Percentiles rank a stretch among this genome's conserved stretches.
Conservation (phyloP, 139 green algal species). For the Coelastrella sp. region DNA sequence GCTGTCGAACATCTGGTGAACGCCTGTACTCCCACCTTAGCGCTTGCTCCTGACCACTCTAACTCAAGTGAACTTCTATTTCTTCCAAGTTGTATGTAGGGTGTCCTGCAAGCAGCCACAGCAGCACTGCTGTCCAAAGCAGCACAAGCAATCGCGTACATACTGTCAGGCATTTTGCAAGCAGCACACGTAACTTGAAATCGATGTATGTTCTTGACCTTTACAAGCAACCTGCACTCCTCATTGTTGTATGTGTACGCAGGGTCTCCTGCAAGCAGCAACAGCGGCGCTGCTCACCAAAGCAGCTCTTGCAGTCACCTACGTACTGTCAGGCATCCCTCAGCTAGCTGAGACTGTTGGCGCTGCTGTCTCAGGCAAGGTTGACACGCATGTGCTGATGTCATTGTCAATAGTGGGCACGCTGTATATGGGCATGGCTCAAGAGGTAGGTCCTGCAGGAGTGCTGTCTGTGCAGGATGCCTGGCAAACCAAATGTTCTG, state of each 20-base stretch:
- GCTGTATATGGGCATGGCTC: constrained; percentile 73
- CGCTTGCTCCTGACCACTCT: constrained; percentile 46
- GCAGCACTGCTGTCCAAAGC: too few relatives aligned
- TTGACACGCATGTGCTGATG: constrained; percentile 93
- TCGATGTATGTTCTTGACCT: too few relatives aligned
- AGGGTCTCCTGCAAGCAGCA: constrained; percentile 48
- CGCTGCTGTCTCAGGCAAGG: constrained; percentile 49
- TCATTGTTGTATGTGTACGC: not conserved
- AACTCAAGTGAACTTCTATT: not conserved
- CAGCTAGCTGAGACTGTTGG: constrained; percentile 58
- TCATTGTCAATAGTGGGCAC: constrained; percentile 80
- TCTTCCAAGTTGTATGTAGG: not conserved
- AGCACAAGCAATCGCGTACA: too few relatives aligned
- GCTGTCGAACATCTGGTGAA: not conserved
- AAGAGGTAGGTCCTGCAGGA: constrained; percentile 70
- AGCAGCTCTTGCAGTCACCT: constrained; percentile 21
- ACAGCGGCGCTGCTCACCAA: constrained; percentile 19
- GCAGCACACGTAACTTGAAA: too few relatives aligned
- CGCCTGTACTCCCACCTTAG: constrained; percentile 38
- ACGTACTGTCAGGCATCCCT: constrained; percentile 61
- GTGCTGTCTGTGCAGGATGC: too few relatives aligned
- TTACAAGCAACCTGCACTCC: not conserved
- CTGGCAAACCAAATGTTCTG: too few relatives aligned
- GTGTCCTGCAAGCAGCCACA: not conserved
- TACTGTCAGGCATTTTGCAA: too few relatives aligned